phyloP scores from a whole-genome alignment of 148 eudicot species.

The Euryodendron excelsum region DNA sequence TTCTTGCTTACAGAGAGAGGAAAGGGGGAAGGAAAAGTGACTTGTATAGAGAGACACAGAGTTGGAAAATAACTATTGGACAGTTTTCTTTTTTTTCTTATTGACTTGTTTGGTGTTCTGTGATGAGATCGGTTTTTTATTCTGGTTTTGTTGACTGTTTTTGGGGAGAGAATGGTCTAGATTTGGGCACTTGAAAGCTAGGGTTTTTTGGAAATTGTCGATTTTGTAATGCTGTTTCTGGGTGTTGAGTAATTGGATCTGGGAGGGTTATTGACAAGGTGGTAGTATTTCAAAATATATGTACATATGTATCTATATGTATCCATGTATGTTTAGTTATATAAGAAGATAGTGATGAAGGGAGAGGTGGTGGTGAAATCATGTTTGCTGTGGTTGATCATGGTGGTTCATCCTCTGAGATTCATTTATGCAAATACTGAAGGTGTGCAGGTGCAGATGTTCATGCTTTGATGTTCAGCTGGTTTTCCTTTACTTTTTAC shows the following conservation, averaged over 20 bases:
- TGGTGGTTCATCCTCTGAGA: constrained; percentile 26
- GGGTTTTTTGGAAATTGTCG: constrained; percentile 17
- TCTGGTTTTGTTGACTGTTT: constrained; percentile 13
- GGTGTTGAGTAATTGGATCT: constrained; percentile 38
- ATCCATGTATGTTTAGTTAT: neutral
- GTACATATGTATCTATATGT: neutral
- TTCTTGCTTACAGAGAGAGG: neutral
- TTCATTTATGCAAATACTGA: constrained; percentile 45
- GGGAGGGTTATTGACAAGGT: constrained; percentile 10
- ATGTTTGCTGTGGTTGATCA: constrained; percentile 28
- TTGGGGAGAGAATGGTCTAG: neutral
- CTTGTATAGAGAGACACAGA: neutral
- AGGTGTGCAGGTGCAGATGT: constrained; percentile 38
- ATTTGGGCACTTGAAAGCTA: constrained; percentile 13
- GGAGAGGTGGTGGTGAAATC: constrained; percentile 17
- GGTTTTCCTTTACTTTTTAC: no score
- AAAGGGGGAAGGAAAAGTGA: neutral
- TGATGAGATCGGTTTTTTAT: constrained; percentile 21
- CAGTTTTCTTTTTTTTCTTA: constrained; percentile 5
- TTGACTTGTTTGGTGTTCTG: neutral
- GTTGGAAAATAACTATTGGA: neutral
- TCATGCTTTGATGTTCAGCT: neutral
- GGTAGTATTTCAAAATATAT: neutral
- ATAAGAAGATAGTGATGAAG: constrained; percentile 28
- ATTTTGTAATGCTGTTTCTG: constrained; percentile 25